Conservation (phyloP, 2,329 filamentous ascomycete species). For the Pseudogymnoascus pannorum region DNA sequence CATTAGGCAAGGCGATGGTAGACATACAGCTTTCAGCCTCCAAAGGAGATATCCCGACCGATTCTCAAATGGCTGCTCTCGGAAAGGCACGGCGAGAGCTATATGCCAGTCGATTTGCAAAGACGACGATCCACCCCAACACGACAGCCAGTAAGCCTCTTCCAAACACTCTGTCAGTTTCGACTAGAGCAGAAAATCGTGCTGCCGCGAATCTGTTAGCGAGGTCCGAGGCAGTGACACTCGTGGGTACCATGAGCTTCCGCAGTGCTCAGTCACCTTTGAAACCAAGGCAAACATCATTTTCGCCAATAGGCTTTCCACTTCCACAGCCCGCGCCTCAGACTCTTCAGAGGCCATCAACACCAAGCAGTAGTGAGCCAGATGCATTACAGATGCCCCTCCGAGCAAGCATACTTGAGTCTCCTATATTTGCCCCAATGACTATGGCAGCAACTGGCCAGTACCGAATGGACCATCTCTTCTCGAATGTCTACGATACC, state of each 20-base stretch:
- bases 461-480: not conserved
- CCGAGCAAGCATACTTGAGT: not conserved
- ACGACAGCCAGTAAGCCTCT: not conserved
- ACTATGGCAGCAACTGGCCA: not conserved
- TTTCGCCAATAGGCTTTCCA: not conserved
- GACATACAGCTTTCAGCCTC: not conserved
- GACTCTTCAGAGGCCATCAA: not conserved
- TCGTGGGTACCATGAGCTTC: not conserved
- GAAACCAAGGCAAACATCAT: not conserved
- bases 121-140: not conserved
- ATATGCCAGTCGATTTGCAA: not conserved
- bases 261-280: not conserved
- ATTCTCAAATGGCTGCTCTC: slow-evolving; percentile 1
- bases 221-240: not conserved
- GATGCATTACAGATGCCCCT: not conserved
- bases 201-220: not conserved
- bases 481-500: not conserved
- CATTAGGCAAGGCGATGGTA: not conserved
- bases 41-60: not conserved
- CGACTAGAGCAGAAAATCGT: not conserved
- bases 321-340: not conserved
- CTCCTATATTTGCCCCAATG: not conserved
- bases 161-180: not conserved
- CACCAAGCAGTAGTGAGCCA: not conserved
- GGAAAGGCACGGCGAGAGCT: not conserved